These are phyloP conservation scores for Cunninghamia lanceolata DNA, from an alignment of 75 land plant species.

Conservation along the genomic window DNA sequence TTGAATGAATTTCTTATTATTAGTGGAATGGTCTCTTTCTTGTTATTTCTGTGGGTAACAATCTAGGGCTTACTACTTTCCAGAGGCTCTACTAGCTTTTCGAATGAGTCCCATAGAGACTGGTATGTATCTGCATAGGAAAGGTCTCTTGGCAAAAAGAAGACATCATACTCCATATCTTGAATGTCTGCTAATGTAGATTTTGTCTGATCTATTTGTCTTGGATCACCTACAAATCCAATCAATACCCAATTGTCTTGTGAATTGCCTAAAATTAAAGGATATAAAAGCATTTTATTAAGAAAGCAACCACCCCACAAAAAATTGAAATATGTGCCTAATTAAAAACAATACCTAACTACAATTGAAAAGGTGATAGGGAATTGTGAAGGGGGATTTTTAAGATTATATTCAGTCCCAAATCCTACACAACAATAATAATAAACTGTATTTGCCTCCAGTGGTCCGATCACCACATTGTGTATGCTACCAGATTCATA, in stretches of 20 bases:
- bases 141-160: constrained; percentile 74
- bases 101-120: constrained; percentile 79
- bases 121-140: constrained; percentile 78
- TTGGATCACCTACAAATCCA: constrained; percentile 63
- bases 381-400: constrained; percentile 56
- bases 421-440: constrained; percentile 61
- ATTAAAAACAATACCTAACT: constrained; percentile 30
- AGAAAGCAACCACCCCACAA: background rate
- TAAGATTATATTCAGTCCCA: constrained; percentile 46
- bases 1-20: constrained; percentile 34
- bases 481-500: constrained; percentile 72
- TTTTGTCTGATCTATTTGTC: constrained; percentile 70
- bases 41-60: constrained; percentile 87
- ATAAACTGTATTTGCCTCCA: constrained; percentile 48
- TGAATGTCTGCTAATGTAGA: too few relatives aligned
- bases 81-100: constrained; percentile 63
- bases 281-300: background rate
- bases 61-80: constrained; percentile 87
- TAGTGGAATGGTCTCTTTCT: constrained; percentile 61
- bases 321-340: background rate
- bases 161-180: too few relatives aligned
- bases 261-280: too few relatives aligned
- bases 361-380: constrained; percentile 66
- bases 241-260: background rate
- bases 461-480: constrained; percentile 63